These are phyloP conservation scores for Coriaria nepalensis DNA, from an alignment of 306 rosid genomes.

Conservation along the genomic window DNA sequence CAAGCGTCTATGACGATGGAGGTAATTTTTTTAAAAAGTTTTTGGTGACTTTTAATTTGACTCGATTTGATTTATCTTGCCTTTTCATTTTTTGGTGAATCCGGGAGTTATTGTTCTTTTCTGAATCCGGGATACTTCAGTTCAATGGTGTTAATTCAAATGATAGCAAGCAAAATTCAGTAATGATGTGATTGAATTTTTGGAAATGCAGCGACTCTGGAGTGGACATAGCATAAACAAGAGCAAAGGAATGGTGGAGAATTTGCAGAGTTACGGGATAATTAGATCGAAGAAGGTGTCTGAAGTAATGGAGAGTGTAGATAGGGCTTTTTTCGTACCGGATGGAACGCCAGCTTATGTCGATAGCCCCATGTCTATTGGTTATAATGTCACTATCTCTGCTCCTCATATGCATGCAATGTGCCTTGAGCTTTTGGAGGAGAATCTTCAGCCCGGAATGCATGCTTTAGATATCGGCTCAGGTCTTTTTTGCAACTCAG, in stretches of 20 bases:
- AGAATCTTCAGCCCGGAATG: slow-evolving; percentile 84
- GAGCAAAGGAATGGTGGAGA: slow-evolving; percentile 81
- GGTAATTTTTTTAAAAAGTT: too few relatives aligned
- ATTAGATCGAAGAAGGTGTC: slow-evolving; percentile 46
- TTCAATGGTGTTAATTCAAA: too few relatives aligned
- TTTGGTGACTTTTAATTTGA: too few relatives aligned
- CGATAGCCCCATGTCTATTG: slow-evolving; percentile 74
- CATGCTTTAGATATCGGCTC: slow-evolving; percentile 86
- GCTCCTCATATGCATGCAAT: slow-evolving; percentile 98
- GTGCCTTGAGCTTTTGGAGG: slow-evolving; percentile 81
- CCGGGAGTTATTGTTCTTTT: too few relatives aligned
- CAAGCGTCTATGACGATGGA: too few relatives aligned
- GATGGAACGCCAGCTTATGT: slow-evolving; percentile 48
- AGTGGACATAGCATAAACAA: slow-evolving; percentile 35
- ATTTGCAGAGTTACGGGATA: slow-evolving; percentile 53
- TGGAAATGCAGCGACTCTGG: slow-evolving; percentile 44
- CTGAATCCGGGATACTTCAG: too few relatives aligned
- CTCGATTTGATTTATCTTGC: too few relatives aligned
- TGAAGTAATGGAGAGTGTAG: slow-evolving; percentile 63
- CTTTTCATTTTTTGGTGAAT: too few relatives aligned
- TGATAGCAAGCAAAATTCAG: neutral
- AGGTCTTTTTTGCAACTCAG: slow-evolving; percentile 22
- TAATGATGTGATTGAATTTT: neutral
- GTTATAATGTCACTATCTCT: slow-evolving; percentile 89
- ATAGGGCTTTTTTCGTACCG: slow-evolving; percentile 75